phyloP scores from a whole-genome alignment of 257 asterid genomes.

The Leptodermis oblonga region DNA sequence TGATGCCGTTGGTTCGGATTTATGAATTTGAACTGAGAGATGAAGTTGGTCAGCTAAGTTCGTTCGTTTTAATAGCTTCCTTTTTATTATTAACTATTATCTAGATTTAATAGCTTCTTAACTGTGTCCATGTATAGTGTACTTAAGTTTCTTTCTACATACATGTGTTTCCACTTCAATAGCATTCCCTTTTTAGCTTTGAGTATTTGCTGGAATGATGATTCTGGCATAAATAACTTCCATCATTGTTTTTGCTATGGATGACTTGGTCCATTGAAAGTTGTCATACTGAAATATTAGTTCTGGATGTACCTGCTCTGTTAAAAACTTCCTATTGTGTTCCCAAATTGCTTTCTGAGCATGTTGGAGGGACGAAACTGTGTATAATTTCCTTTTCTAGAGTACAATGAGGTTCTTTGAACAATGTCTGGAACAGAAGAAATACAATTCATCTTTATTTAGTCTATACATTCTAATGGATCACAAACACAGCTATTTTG shows the following conservation, averaged over 20 bases:
- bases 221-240: no score
- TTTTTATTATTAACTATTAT: background rate
- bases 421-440: no score
- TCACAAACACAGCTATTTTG: no score
- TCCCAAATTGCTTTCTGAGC: no score
- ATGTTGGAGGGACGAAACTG: background rate
- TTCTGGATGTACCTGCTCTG: background rate
- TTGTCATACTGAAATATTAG: background rate
- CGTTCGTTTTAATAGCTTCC: background rate
- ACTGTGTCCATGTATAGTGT: background rate
- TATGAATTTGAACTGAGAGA: background rate
- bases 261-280: constrained; percentile 7
- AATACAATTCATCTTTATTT: no score
- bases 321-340: no score
- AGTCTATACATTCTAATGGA: no score
- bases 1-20: background rate
- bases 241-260: background rate
- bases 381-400: background rate
- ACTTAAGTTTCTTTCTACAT: background rate
- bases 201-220: no score
- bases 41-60: background rate
- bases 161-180: no score
- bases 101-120: background rate
- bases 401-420: background rate
- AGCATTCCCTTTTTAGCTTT: no score